Evolutionary conservation across 192 early-diverging fungal genomes (phyloP).

Genomic region (Gamsiella multidivaricata): DNA sequence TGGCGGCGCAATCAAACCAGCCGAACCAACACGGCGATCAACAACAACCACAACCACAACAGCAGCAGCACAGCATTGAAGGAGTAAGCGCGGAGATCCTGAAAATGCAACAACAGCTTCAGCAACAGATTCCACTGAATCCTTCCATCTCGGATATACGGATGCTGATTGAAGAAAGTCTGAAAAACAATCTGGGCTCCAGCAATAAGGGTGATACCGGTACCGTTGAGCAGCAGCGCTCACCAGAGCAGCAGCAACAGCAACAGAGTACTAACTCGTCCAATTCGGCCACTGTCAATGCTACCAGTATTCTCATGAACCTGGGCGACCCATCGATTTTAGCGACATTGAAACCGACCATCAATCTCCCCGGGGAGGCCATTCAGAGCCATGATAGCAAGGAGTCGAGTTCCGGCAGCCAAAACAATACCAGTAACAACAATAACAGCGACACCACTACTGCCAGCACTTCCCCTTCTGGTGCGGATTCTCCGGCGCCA

Average conservation of each 20-base stretch:
- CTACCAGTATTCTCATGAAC: constrained; percentile 24
- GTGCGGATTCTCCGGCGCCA: neutral
- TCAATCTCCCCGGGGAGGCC: neutral
- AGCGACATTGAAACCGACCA: constrained; percentile 23
- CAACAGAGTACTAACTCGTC: neutral
- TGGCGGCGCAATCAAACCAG: neutral
- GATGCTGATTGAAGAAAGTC: constrained; percentile 33
- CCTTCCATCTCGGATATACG: constrained; percentile 22
- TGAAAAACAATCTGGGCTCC: constrained; percentile 17
- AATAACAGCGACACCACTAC: constrained; percentile 1
- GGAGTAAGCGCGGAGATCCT: constrained; percentile 31
- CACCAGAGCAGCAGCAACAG: neutral
- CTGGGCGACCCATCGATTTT: constrained; percentile 32
- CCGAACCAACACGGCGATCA: neutral
- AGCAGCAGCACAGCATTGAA: neutral
- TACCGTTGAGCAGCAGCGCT: neutral
- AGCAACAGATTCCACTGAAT: constrained; percentile 36
- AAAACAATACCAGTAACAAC: neutral
- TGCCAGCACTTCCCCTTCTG: too few relatives aligned
- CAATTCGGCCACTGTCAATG: neutral
- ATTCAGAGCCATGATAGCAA: neutral
- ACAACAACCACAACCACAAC: neutral
- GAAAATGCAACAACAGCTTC: constrained; percentile 38
- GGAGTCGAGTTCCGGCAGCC: neutral
- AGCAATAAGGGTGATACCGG: neutral